A percentile compares a stretch with the other conserved stretches of the same genome.
These are phyloP conservation scores for Pichia membranifaciens DNA, from an alignment of 805 yeast genomes.

Conservation along the genomic window DNA sequence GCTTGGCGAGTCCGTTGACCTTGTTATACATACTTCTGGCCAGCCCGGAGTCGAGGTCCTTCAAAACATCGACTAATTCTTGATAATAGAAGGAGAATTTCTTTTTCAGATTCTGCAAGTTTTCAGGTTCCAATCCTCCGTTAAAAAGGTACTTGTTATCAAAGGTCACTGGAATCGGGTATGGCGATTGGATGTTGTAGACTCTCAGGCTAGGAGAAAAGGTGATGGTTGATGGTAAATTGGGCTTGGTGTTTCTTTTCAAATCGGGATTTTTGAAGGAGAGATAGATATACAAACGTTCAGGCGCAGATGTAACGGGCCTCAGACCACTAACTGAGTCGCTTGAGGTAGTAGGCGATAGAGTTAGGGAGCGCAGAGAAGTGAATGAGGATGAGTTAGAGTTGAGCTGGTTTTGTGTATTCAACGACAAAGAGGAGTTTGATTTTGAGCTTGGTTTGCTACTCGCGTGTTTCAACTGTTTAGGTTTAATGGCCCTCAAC, in stretches of 20 bases:
- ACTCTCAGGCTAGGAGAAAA: constrained; percentile 15
- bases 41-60: constrained; percentile 14
- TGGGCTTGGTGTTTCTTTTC: constrained; percentile 2
- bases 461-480: constrained; percentile 4
- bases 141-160: constrained; percentile 14
- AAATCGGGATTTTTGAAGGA: constrained; percentile 6
- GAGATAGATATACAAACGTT: constrained; percentile 8
- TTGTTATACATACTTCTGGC: constrained; percentile 12
- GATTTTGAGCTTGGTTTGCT: background rate
- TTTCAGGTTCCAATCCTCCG: constrained; percentile 5
- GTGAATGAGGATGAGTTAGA: constrained; percentile 6
- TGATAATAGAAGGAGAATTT: constrained; percentile 13
- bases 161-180: constrained; percentile 20
- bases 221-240: constrained; percentile 11
- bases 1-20: constrained; percentile 7
- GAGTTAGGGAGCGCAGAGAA: background rate
- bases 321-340: too few species aligned
- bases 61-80: constrained; percentile 8
- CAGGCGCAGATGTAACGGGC: too few species aligned
- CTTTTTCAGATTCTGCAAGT: constrained; percentile 4
- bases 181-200: constrained; percentile 17
- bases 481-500: constrained; percentile 13
- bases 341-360: background rate
- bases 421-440: background rate
- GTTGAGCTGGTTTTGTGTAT: background rate